A percentile compares a stretch with the other conserved stretches of the same genome.
Evolutionary conservation across 768 basidiomycete genomes (phyloP).

Genomic region (Neoboletus subvelutipes): DNA sequence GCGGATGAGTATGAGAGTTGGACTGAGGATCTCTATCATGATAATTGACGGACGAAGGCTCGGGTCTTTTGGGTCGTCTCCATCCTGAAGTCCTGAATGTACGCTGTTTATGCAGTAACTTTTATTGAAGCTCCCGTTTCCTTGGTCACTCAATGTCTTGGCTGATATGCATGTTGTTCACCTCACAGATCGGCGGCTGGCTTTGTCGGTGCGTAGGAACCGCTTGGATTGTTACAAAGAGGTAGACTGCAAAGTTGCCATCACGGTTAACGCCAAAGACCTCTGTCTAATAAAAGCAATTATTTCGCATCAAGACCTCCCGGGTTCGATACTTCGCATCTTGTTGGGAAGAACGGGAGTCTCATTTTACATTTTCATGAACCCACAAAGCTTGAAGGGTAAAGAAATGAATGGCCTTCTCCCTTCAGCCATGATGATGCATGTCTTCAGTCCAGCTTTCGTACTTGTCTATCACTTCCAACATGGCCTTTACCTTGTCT

Average conservation of each 20-base stretch:
- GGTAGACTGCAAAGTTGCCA: neutral
- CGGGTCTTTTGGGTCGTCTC: neutral
- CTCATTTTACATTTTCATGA: neutral
- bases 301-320: neutral
- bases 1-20: conserved; percentile 18
- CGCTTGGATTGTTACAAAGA: too few relatives aligned
- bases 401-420: neutral
- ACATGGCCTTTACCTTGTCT: conserved; percentile 2
- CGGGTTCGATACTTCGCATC: neutral
- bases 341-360: neutral
- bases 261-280: neutral
- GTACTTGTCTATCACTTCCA: neutral
- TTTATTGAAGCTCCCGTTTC: neutral
- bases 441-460: conserved; percentile 7
- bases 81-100: neutral
- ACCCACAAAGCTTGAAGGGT: neutral
- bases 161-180: neutral
- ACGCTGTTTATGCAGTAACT: neutral
- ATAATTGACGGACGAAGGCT: neutral
- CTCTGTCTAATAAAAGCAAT: neutral
- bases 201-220: neutral
- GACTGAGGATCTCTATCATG: conserved; percentile 17
- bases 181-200: neutral
- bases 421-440: neutral
- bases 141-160: neutral